These are phyloP conservation scores for Phlebiopsis flavidoalba DNA, from an alignment of 768 basidiomycete genomes.

Conservation along the genomic window DNA sequence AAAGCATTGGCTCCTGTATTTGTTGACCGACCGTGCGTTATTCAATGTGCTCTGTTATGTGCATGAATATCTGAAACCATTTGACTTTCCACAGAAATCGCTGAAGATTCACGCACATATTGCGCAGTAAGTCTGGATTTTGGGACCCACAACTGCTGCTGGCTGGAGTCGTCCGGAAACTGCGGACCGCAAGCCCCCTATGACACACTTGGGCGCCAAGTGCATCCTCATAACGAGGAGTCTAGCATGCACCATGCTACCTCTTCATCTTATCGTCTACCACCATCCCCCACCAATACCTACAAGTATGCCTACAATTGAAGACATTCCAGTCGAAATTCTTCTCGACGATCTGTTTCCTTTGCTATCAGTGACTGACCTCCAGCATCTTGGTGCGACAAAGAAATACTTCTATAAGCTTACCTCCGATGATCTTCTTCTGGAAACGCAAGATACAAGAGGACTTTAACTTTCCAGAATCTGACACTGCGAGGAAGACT, in stretches of 20 bases:
- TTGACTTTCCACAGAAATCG: no score
- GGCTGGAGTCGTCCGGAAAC: neutral
- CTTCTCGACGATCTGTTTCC: constrained; percentile 70
- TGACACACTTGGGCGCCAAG: neutral
- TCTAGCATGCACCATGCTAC: neutral
- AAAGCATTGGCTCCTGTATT: no score
- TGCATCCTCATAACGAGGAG: neutral
- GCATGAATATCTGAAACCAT: no score
- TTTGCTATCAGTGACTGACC: constrained; percentile 44
- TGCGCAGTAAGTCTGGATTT: no score
- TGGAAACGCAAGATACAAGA: constrained; percentile 66
- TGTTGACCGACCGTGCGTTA: no score
- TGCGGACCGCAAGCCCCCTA: neutral
- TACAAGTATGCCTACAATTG: constrained; percentile 32
- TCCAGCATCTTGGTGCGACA: constrained; percentile 56
- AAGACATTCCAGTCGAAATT: constrained; percentile 70
- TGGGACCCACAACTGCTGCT: no score
- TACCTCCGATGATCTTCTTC: constrained; percentile 66
- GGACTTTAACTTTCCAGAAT: constrained; percentile 78
- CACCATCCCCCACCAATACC: neutral
- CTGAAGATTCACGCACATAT: no score
- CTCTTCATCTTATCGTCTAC: neutral
- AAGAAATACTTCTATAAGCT: constrained; percentile 58
- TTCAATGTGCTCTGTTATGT: no score
- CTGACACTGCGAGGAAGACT: constrained; percentile 63